phyloP scores from a whole-genome alignment of 345 rosid genomes.

The Murraya koenigii region DNA sequence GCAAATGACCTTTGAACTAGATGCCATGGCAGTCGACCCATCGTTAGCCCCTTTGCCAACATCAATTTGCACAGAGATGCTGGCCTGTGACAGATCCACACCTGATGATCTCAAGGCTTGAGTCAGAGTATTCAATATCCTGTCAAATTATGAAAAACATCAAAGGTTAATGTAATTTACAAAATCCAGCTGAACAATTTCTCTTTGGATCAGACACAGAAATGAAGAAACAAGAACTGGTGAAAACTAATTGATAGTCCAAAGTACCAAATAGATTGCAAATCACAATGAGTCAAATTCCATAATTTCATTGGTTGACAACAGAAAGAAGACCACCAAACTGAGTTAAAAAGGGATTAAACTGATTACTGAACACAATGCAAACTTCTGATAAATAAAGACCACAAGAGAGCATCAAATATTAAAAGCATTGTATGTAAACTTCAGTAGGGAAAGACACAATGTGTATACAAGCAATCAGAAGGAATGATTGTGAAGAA shows the following conservation, averaged over 20 bases:
- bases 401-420: neutral
- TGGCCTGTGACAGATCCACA: constrained; percentile 63
- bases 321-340: neutral
- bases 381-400: neutral
- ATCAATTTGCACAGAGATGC: constrained; percentile 63
- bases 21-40: constrained; percentile 24
- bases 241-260: neutral
- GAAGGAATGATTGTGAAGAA: neutral
- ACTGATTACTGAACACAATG: neutral
- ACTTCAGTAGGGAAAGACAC: neutral
- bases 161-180: constrained; percentile 3
- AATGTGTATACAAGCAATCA: neutral
- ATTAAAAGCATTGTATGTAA: neutral
- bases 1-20: constrained; percentile 46
- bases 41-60: constrained; percentile 42
- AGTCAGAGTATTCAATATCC: constrained; percentile 54
- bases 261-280: neutral
- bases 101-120: constrained; percentile 63
- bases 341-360: neutral
- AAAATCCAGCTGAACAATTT: constrained; percentile 3
- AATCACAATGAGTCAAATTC: neutral
- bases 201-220: neutral
- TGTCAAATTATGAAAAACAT: constrained; percentile 28
- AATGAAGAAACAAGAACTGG: neutral
- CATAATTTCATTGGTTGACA: neutral